Base-by-base conservation (phyloP, 495 filamentous ascomycete species). In the Penicillium steckii region DNA sequence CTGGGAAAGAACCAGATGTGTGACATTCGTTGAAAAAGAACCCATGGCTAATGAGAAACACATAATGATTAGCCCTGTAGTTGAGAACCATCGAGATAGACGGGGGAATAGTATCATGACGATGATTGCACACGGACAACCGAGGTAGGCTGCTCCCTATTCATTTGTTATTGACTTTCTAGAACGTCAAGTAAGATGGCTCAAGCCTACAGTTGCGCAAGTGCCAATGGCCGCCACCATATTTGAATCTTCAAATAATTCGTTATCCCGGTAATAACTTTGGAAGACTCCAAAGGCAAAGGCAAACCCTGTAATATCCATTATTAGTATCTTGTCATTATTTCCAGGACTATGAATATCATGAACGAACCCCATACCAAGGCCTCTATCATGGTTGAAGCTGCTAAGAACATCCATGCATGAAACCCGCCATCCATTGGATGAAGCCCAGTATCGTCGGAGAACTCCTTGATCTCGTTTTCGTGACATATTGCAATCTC, bases 1-100 rank as follows among this genome's bases (percentile, higher is more conserved):
- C 53, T 83, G 80, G 0, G 73, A 75, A 3, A 73, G 62, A 17
- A 82, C 66, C 13, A 83, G 67, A 33, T 79, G 70, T n/a, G 60
- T 67, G 19, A 76, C 66, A n/a, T 61, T 60, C 2, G 59, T 64
- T 6, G 73, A 65, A 53, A 80, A 81, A 18, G 76, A 75, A 12
- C 70, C 75, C 22, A 72, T 43, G 10, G 71, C 52, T 4, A 82
- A 65, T n/a, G 70, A 70, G 13, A 67, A 44, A 17, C 60, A 64
- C 50, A 76, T 72, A 1, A 79, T 50, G 7, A 60, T 33, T 18
- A 63, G 23, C 25, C 59, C 62, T 13, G 57, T 27, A 6, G 57
- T 57, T 29, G 59, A 57, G 40, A 61, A 57, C 59, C 55, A 61
- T 35, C 56, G 46, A 8, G 60, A 51, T 37, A 47, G 49, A 4